Evolutionary conservation across 2,329 filamentous ascomycete species (phyloP).

Genomic region (Sporothrix humicola): DNA sequence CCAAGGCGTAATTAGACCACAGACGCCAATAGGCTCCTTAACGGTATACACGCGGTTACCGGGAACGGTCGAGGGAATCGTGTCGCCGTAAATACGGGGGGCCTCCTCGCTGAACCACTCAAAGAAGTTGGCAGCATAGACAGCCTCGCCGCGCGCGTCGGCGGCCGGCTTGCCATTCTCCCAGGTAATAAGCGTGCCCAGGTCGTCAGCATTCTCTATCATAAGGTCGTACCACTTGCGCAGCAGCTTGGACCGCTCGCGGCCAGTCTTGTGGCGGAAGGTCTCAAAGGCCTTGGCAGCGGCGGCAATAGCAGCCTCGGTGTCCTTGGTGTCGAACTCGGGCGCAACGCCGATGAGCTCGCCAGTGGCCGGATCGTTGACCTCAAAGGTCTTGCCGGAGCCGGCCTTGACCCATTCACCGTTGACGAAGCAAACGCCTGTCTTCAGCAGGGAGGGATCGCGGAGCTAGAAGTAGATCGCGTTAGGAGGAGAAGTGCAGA

Average conservation of each 20-base stretch:
- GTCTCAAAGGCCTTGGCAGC: slow-evolving; percentile 75
- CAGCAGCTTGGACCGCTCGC: slow-evolving; percentile 75
- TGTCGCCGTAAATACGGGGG: slow-evolving; percentile 73
- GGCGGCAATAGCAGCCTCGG: slow-evolving; percentile 80
- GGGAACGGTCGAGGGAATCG: slow-evolving; percentile 71
- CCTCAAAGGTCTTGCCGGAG: slow-evolving; percentile 90
- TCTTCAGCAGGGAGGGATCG: slow-evolving; percentile 82
- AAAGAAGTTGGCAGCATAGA: slow-evolving; percentile 75
- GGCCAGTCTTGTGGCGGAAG: slow-evolving; percentile 74
- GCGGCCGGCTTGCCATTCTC: slow-evolving; percentile 87
- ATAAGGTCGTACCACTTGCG: slow-evolving; percentile 83
- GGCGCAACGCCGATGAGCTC: slow-evolving; percentile 81
- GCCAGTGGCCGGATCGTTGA: slow-evolving; percentile 82
- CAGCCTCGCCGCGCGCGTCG: slow-evolving; percentile 74
- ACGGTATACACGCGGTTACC: slow-evolving; percentile 78
- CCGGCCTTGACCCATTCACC: slow-evolving; percentile 87
- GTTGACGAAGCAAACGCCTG: slow-evolving; percentile 82
- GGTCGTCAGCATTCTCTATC: slow-evolving; percentile 77
- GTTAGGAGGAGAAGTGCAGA: not conserved
- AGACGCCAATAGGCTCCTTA: slow-evolving; percentile 85
- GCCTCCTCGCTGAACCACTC: slow-evolving; percentile 86
- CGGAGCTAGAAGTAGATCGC: slow-evolving; percentile 63
- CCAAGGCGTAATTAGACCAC: slow-evolving; percentile 84
- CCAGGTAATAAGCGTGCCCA: slow-evolving; percentile 83
- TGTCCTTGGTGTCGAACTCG: slow-evolving; percentile 80